Percentiles rank a stretch among this genome's conserved stretches.
Evolutionary conservation across 1,284 basidiomycete species (phyloP).

Genomic region (Pseudomicrostroma phylloplanum): DNA sequence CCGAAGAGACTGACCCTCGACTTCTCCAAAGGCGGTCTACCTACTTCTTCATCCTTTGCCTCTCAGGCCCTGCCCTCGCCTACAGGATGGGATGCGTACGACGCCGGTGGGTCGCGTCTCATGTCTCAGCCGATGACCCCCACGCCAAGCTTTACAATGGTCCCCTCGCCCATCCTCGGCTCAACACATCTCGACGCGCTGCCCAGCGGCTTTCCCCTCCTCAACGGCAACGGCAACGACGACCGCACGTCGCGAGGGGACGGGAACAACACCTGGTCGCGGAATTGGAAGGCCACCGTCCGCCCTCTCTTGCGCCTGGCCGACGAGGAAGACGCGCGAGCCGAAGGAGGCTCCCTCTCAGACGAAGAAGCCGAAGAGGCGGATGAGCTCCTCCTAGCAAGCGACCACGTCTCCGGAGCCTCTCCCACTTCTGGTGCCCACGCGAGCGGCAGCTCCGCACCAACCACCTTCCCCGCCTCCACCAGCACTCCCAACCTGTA

Average conservation of each 20-base stretch:
- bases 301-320: constrained; percentile 23
- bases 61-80: neutral
- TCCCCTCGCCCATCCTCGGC: constrained; percentile 22
- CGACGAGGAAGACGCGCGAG: constrained; percentile 12
- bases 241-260: neutral
- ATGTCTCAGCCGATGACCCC: constrained; percentile 1
- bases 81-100: neutral
- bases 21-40: constrained; percentile 6
- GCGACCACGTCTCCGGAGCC: neutral
- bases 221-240: neutral
- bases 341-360: neutral
- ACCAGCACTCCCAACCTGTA: neutral
- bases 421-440: neutral
- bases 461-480: neutral
- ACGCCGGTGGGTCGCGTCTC: neutral
- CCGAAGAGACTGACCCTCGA: neutral
- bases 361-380: constrained; percentile 5
- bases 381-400: neutral
- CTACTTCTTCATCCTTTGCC: neutral
- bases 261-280: constrained; percentile 25
- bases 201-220: neutral
- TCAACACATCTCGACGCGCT: neutral
- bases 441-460: neutral
- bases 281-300: constrained; percentile 36
- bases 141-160: constrained; percentile 21